phyloP scores from a whole-genome alignment of 2,329 filamentous ascomycete genomes.

The Beauveria scarabaeidicola region DNA sequence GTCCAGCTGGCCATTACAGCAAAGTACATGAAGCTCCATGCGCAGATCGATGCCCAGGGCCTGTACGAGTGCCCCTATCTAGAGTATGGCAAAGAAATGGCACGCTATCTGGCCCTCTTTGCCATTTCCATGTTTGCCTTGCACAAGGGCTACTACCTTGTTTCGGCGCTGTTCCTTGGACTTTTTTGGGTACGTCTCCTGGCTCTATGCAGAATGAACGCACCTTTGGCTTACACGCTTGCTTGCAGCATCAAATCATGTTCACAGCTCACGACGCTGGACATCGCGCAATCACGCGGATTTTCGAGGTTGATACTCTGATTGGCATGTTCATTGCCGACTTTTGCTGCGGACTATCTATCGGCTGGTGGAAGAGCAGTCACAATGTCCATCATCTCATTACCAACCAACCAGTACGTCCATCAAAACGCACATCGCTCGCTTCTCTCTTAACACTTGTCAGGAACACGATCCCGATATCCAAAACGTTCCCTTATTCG shows the following conservation, averaged over 20 bases:
- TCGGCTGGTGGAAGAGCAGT: conserved; percentile 62
- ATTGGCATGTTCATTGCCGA: conserved; percentile 57
- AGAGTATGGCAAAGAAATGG: conserved; percentile 49
- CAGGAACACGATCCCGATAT: conserved; percentile 51
- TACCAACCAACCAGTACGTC: conserved; percentile 50
- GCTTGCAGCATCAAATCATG: conserved; percentile 54
- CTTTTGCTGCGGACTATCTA: conserved; percentile 56
- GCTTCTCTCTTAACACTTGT: conserved; percentile 11
- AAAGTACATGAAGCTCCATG: conserved; percentile 49
- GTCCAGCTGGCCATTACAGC: conserved; percentile 46
- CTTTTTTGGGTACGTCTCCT: conserved; percentile 45
- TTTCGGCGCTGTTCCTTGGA: conserved; percentile 50
- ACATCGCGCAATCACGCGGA: conserved; percentile 53
- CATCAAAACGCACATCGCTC: not conserved
- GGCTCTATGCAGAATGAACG: not conserved
- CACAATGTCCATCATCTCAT: conserved; percentile 62
- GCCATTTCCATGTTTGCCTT: conserved; percentile 37
- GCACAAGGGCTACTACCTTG: conserved; percentile 44
- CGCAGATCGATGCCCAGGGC: conserved; percentile 44
- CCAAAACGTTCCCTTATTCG: conserved; percentile 62
- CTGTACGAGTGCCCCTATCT: conserved; percentile 50
- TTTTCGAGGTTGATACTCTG: conserved; percentile 48
- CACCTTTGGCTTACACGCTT: conserved; percentile 13
- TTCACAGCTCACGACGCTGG: conserved; percentile 60
- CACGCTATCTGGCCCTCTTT: conserved; percentile 47